These are phyloP conservation scores for Plasmodium cynomolgi DNA, from an alignment of 169 alveolate genomes.

Conservation along the genomic window DNA sequence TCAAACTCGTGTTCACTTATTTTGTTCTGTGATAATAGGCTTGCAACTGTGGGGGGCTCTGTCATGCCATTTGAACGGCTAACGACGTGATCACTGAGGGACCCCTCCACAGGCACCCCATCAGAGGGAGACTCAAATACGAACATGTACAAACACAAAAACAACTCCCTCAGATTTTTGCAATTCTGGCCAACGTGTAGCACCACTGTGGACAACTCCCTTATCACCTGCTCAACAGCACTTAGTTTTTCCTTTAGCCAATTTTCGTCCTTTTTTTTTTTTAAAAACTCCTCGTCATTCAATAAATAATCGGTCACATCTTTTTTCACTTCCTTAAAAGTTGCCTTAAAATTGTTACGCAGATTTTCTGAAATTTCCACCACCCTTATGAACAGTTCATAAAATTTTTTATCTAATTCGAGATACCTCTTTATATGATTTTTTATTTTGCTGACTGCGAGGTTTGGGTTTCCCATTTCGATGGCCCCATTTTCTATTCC, in stretches of 20 bases:
- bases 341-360: background rate
- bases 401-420: slow-evolving; percentile 39
- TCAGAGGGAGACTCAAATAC: slow-evolving; percentile 24
- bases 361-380: background rate
- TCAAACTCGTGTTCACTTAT: slow-evolving; percentile 26
- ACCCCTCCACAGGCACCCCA: background rate
- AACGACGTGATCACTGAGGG: background rate
- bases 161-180: slow-evolving; percentile 19
- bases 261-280: slow-evolving; percentile 34
- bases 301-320: background rate
- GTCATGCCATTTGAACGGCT: background rate
- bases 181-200: slow-evolving; percentile 1
- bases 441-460: background rate
- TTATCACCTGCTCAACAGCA: slow-evolving; percentile 20
- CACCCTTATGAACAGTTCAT: slow-evolving; percentile 22
- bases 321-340: background rate
- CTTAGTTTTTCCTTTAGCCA: slow-evolving; percentile 11
- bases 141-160: slow-evolving; percentile 25
- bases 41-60: background rate
- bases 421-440: slow-evolving; percentile 21
- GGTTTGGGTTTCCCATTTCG: background rate
- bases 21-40: slow-evolving; percentile 9
- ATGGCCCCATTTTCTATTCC: background rate
- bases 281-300: slow-evolving; percentile 9
- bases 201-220: background rate